Evolutionary conservation across 2,329 filamentous ascomycete genomes (phyloP).

Genomic region (Hypomyces perniciosus): DNA sequence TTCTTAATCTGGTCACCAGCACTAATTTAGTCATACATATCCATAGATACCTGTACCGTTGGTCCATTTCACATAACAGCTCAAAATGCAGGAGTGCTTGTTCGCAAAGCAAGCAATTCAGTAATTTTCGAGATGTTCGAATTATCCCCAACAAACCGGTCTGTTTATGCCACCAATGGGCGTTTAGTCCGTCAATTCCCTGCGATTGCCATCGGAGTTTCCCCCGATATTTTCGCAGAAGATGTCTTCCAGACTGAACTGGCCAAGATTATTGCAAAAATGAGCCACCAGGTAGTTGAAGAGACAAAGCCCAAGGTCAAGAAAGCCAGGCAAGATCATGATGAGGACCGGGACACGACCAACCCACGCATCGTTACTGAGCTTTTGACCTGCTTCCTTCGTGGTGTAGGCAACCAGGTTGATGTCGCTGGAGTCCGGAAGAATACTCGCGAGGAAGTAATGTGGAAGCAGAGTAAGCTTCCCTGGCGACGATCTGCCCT

Average conservation of each 20-base stretch:
- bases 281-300: conserved; percentile 23
- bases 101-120: too few relatives aligned
- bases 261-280: conserved; percentile 21
- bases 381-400: conserved; percentile 35
- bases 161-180: too few relatives aligned
- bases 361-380: conserved; percentile 48
- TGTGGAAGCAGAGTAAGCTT: conserved; percentile 28
- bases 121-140: too few relatives aligned
- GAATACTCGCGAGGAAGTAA: conserved; percentile 49
- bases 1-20: too few relatives aligned
- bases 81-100: too few relatives aligned
- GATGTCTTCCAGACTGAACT: conserved; percentile 18
- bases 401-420: conserved; percentile 26
- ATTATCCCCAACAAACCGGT: too few relatives aligned
- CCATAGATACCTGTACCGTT: too few relatives aligned
- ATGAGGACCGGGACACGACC: conserved; percentile 42
- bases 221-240: conserved; percentile 9
- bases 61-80: too few relatives aligned
- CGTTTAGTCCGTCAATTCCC: too few relatives aligned
- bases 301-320: conserved; percentile 17
- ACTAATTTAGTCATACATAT: too few relatives aligned
- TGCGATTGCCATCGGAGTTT: too few relatives aligned
- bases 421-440: conserved; percentile 33
- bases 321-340: conserved; percentile 32
- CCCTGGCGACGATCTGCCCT: conserved; percentile 46